Evolutionary conservation across 352 stramenopile genomes (phyloP).

Genomic region (Elongisporangium prolatum): DNA sequence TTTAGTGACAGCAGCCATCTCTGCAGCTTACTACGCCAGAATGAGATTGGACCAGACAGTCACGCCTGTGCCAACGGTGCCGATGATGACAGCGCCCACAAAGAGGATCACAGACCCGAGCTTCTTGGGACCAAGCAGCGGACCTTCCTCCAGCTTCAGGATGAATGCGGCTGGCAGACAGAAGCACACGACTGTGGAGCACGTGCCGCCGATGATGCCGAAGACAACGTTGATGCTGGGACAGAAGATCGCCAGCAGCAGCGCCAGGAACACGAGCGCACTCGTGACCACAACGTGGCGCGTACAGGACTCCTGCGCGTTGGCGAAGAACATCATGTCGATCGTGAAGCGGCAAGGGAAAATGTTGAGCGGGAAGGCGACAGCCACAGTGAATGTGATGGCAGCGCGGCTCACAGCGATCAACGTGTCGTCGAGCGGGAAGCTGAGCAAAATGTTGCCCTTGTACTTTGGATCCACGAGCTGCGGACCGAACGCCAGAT

Average conservation of each 20-base stretch:
- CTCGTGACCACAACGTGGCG: conserved; percentile 66
- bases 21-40: conserved; percentile 5
- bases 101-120: conserved; percentile 68
- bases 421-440: conserved; percentile 67
- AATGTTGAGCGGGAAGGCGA: conserved; percentile 85
- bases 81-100: conserved; percentile 67
- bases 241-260: conserved; percentile 80
- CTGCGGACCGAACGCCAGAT: conserved; percentile 67
- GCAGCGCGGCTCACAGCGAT: conserved; percentile 76
- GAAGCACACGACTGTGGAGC: conserved; percentile 81
- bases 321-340: conserved; percentile 87
- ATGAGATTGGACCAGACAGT: conserved; percentile 70
- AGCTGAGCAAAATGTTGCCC: conserved; percentile 81
- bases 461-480: conserved; percentile 69
- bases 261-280: conserved; percentile 53
- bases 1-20: background rate
- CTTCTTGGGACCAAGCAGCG: conserved; percentile 65
- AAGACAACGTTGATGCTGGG: conserved; percentile 85
- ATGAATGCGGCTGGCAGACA: conserved; percentile 82
- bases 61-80: conserved; percentile 55
- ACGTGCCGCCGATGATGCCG: conserved; percentile 82
- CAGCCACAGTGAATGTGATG: conserved; percentile 84
- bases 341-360: conserved; percentile 84
- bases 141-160: conserved; percentile 77
- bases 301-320: conserved; percentile 57